These are phyloP conservation scores for Postia placenta DNA, from an alignment of 768 basidiomycete genomes.

Conservation along the genomic window DNA sequence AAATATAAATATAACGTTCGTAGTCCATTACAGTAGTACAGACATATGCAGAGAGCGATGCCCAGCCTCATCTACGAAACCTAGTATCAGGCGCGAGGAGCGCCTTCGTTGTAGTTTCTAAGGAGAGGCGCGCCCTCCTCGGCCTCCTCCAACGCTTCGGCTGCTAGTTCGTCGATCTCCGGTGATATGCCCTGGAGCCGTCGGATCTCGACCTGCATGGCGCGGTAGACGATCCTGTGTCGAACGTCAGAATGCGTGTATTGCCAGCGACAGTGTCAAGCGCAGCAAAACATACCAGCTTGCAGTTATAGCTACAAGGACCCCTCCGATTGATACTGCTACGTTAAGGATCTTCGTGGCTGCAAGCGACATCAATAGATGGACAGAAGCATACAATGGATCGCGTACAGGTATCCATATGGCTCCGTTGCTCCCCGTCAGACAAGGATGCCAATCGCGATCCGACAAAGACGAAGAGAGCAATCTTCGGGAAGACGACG, in stretches of 20 bases:
- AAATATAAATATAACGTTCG: too few species aligned
- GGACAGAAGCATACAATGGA: too few species aligned
- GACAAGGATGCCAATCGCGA: conserved; percentile 68
- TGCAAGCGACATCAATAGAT: conserved; percentile 18
- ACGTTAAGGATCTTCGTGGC: conserved; percentile 64
- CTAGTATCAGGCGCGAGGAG: too few species aligned
- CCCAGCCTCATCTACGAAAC: too few species aligned
- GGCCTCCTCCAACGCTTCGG: conserved; percentile 53
- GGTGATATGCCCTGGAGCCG: conserved; percentile 42
- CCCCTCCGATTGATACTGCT: conserved; percentile 51
- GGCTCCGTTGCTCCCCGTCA: conserved; percentile 64
- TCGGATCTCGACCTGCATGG: conserved; percentile 57
- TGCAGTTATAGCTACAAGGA: conserved; percentile 50
- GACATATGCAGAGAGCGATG: too few species aligned
- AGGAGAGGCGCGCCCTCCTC: conserved; percentile 61
- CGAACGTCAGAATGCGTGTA: not conserved
- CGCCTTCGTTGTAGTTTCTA: conserved; percentile 11
- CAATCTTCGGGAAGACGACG: conserved; percentile 63
- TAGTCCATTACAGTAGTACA: too few species aligned
- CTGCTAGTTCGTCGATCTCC: conserved; percentile 47
- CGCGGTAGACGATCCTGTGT: conserved; percentile 57
- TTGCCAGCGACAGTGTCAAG: not conserved
- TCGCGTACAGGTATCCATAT: conserved; percentile 69
- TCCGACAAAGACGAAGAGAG: conserved; percentile 75
- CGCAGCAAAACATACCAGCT: conserved; percentile 49